Evolutionary conservation across 768 basidiomycete species (phyloP).

Genomic region (Exsudoporus frostii): DNA sequence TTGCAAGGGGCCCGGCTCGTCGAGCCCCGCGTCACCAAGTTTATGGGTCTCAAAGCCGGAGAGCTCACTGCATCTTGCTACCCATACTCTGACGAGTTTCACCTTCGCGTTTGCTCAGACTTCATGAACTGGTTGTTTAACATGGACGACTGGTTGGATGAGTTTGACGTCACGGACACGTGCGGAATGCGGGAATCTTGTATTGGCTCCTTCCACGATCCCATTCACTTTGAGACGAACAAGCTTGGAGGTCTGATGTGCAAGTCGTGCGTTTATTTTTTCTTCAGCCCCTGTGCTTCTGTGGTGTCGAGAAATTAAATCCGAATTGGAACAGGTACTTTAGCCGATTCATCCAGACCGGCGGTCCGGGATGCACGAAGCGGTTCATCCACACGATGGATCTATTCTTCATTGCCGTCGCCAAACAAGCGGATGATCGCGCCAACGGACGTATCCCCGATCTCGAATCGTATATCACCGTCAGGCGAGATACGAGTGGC

Average conservation of each 20-base stretch:
- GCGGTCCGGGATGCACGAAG: constrained; percentile 38
- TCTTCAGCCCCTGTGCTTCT: neutral
- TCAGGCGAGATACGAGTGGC: constrained; percentile 54
- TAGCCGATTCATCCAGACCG: constrained; percentile 35
- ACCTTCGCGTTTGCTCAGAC: constrained; percentile 63
- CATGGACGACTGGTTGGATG: constrained; percentile 42
- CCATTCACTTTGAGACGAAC: constrained; percentile 23
- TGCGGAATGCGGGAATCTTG: constrained; percentile 31
- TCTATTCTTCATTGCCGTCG: constrained; percentile 41
- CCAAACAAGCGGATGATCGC: constrained; percentile 43
- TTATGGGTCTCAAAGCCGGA: constrained; percentile 61
- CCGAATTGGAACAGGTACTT: constrained; percentile 33
- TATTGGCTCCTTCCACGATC: constrained; percentile 30
- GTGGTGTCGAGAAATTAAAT: neutral
- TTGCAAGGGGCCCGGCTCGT: constrained; percentile 24
- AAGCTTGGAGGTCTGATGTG: constrained; percentile 31
- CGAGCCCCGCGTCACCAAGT: constrained; percentile 34
- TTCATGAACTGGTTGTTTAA: constrained; percentile 54
- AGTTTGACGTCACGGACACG: constrained; percentile 31
- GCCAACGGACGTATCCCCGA: constrained; percentile 36
- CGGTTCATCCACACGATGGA: constrained; percentile 42
- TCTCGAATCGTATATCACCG: constrained; percentile 50
- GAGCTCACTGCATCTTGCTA: constrained; percentile 68
- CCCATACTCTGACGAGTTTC: constrained; percentile 49
- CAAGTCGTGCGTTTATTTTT: constrained; percentile 31